Percentiles rank a stretch among this genome's conserved stretches.
Evolutionary conservation across 2,329 filamentous ascomycete genomes (phyloP).

Genomic region (Rutstroemia sp.): DNA sequence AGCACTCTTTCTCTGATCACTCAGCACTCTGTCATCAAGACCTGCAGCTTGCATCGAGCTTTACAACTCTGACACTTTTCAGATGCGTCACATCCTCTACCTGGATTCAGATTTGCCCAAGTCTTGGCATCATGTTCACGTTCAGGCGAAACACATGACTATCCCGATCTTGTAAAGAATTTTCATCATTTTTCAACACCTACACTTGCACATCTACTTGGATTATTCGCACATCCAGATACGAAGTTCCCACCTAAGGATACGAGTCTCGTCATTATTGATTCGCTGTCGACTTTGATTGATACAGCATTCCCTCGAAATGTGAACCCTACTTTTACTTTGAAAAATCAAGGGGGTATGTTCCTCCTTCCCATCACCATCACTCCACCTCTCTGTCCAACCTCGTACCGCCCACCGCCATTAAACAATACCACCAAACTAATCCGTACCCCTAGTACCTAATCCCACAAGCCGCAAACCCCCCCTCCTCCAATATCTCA

Average conservation of each 20-base stretch:
- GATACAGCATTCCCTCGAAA: constrained; percentile 67
- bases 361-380: neutral
- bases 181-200: constrained; percentile 58
- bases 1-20: neutral
- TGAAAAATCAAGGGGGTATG: constrained; percentile 23
- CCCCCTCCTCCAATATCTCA: constrained; percentile 48
- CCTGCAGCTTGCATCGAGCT: neutral
- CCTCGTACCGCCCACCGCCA: neutral
- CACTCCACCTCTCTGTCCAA: neutral
- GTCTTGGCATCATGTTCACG: constrained; percentile 31
- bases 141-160: neutral
- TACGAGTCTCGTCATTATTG: constrained; percentile 66
- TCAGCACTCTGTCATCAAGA: neutral
- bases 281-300: constrained; percentile 69
- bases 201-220: constrained; percentile 59
- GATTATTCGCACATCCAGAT: constrained; percentile 61
- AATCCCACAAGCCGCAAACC: constrained; percentile 25
- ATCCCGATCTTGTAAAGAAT: constrained; percentile 28
- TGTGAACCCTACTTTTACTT: constrained; percentile 29
- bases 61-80: constrained; percentile 3
- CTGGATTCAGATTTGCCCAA: constrained; percentile 38
- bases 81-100: constrained; percentile 34
- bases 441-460: neutral
- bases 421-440: neutral
- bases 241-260: constrained; percentile 49